Percentiles rank a stretch among this genome's conserved stretches.
Conservation (phyloP, 164 flowering plant species). For the Paratinospora sagittata region DNA sequence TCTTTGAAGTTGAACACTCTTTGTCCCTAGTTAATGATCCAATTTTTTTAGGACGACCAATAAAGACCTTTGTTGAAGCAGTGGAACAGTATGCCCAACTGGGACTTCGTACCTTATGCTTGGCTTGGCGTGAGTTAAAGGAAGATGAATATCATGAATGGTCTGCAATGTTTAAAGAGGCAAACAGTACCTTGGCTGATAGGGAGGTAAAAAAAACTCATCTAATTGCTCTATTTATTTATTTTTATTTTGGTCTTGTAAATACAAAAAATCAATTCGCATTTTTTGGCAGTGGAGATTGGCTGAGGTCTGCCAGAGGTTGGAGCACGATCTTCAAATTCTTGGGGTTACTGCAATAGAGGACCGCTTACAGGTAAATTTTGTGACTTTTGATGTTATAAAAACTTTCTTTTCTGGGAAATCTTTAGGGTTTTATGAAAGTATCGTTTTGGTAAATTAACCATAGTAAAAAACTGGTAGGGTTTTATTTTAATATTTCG, state of each 20-base stretch:
- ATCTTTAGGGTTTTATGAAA: neutral
- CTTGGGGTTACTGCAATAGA: slow-evolving; percentile 98
- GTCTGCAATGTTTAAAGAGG: slow-evolving; percentile 87
- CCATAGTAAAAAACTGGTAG: neutral
- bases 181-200: slow-evolving; percentile 84
- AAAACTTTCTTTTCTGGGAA: neutral
- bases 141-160: slow-evolving; percentile 88
- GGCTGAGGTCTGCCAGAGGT: slow-evolving; percentile 90
- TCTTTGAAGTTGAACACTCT: neutral
- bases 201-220: slow-evolving; percentile 74
- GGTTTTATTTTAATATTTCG: slow-evolving; percentile 2
- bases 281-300: slow-evolving; percentile 70
- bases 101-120: slow-evolving; percentile 86
- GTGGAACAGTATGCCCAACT: slow-evolving; percentile 91
- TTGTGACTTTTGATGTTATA: neutral
- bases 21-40: slow-evolving; percentile 11
- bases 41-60: slow-evolving; percentile 64
- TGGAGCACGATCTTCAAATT: slow-evolving; percentile 78
- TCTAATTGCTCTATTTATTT: neutral
- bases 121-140: slow-evolving; percentile 90
- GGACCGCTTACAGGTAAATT: slow-evolving; percentile 83
- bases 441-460: neutral
- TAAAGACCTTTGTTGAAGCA: slow-evolving; percentile 65
- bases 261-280: neutral
- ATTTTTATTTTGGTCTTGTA: neutral